These are phyloP conservation scores for Linnemannia exigua DNA, from an alignment of 192 early-diverging fungal species.

Conservation along the genomic window DNA sequence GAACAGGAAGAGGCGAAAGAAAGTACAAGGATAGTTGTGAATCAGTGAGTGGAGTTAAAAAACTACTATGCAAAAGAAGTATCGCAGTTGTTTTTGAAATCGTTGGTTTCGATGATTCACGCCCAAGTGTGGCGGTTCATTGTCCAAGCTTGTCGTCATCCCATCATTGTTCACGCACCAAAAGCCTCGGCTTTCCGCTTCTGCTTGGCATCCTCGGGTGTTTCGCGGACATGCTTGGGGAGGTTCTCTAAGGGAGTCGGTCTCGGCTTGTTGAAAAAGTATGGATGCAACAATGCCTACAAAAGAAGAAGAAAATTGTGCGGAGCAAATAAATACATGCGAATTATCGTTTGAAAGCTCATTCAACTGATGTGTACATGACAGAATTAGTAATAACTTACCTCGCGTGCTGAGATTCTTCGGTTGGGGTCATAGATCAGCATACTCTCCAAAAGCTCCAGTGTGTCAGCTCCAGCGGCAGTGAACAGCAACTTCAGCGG, in stretches of 20 bases:
- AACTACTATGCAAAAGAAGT: background rate
- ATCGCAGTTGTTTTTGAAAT: background rate
- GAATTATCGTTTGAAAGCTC: background rate
- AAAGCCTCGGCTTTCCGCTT: constrained; percentile 48
- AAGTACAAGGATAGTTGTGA: background rate
- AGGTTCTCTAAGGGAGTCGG: constrained; percentile 79
- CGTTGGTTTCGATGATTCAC: background rate
- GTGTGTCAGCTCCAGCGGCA: constrained; percentile 86
- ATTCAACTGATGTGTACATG: background rate
- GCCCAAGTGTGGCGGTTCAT: background rate
- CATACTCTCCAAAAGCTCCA: constrained; percentile 90
- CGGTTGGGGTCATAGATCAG: constrained; percentile 88
- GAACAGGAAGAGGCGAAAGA: background rate
- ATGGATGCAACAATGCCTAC: constrained; percentile 77
- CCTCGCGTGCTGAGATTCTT: constrained; percentile 84
- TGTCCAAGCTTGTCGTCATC: background rate
- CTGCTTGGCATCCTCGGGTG: constrained; percentile 36
- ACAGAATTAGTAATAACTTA: constrained; percentile 33
- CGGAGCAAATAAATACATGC: background rate
- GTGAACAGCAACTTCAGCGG: constrained; percentile 83
- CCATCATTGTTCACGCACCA: constrained; percentile 25
- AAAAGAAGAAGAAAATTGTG: background rate
- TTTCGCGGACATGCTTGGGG: constrained; percentile 65
- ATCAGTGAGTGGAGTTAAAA: background rate
- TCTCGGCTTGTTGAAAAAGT: constrained; percentile 79